These are phyloP conservation scores for Coccomyxa subellipsoidea DNA, from an alignment of 163 green algal genomes.

Conservation along the genomic window DNA sequence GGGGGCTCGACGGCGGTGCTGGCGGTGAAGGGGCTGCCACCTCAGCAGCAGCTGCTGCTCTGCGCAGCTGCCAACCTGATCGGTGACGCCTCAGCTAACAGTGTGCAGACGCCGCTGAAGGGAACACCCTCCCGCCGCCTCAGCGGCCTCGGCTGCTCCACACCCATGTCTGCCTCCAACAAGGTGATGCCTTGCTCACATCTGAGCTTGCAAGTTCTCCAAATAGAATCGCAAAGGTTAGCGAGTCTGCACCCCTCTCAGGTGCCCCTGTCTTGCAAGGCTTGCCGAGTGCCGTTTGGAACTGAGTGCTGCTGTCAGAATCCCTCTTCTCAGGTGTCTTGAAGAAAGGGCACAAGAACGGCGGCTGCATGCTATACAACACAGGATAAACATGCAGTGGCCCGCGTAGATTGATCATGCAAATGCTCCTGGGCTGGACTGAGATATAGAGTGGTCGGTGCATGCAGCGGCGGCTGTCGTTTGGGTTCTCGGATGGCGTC, in stretches of 20 bases:
- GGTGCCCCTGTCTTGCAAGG: neutral
- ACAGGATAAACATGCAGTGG: no score
- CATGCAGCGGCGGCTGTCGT: slow-evolving; percentile 4
- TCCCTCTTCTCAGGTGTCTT: no score
- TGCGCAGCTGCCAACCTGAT: slow-evolving; percentile 35
- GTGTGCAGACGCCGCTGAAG: neutral
- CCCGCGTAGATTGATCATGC: no score
- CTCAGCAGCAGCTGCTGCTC: slow-evolving; percentile 54
- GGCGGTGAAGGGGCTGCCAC: slow-evolving; percentile 36
- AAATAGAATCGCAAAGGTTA: neutral
- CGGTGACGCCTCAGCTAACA: neutral
- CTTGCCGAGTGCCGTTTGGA: no score
- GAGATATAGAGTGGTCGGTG: neutral
- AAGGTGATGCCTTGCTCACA: neutral
- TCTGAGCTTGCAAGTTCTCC: neutral
- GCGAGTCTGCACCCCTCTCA: neutral
- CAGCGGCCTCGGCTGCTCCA: slow-evolving; percentile 4
- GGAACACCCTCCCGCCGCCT: neutral
- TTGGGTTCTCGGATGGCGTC: neutral
- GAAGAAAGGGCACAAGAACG: no score
- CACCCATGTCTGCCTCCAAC: neutral
- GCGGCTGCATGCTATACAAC: no score
- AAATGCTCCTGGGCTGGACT: neutral
- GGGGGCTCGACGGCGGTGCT: slow-evolving; percentile 20
- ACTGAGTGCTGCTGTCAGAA: no score